Base-by-base conservation (phyloP, 2,329 filamentous ascomycete species). In the Pseudodiploospora longispora region DNA sequence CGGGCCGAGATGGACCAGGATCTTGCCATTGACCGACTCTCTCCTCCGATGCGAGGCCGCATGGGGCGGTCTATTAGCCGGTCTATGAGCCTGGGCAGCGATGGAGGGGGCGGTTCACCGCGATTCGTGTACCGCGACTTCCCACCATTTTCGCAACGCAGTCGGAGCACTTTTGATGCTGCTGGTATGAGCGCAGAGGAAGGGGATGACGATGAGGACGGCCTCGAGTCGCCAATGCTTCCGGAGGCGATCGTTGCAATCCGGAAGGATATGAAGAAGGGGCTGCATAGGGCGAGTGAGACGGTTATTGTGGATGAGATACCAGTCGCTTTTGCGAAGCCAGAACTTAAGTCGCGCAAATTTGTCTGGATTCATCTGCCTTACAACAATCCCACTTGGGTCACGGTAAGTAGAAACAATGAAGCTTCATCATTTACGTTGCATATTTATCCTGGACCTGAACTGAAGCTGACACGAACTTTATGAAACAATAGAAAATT, bases 351-450 rank as follows among this genome's bases (percentile, higher is more conserved):
- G 32, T 51, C 56, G 3, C 66, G 71, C 27, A 76, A 72, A 54
- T 78, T 78, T 50, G 69, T 74, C 52, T 80, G 76, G 76, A 68
- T 79, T 38, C 76, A 80, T 56, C 50, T 76, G 12, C 72, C 75
- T 0, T 78, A 71, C 29, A 79, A 74, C 6, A 78, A 79, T 41
- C 74, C 76, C 0, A 66, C 70, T 0, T 80, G 76, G 76, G 75
- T 78, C 3, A 76, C 74, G 63, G 74, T 75, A 54, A 47, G 61
- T 42, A 4, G 35, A 8, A 27, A 4, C 30, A 19, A 19, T 19
- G 19, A 19, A 19, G 3, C 19, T 19, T 19, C 19, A 19, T 9
- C 10, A 6, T 9, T 19, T 32, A 6, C 9, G 8, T 27, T 36
- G 19, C 27, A 5, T 3, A 8, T 3, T 35, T 3, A 30, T 7